Evolutionary conservation across 2,329 filamentous ascomycete genomes (phyloP).

Genomic region (Ophiosphaerella korrae): DNA sequence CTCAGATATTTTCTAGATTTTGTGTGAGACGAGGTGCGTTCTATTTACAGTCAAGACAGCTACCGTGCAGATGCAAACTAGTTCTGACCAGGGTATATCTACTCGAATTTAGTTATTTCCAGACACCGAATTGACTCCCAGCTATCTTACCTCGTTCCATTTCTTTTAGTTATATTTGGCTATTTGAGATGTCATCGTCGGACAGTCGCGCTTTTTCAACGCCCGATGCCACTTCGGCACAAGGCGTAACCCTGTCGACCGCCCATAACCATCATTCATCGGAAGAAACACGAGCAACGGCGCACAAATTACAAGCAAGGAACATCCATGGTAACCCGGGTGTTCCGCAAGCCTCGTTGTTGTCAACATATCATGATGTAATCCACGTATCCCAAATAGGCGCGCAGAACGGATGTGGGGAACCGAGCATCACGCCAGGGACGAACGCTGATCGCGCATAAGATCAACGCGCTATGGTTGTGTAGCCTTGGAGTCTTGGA

Average conservation of each 20-base stretch:
- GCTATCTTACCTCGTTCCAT: too few relatives aligned
- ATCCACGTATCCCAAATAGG: constrained; percentile 3
- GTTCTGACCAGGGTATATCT: too few relatives aligned
- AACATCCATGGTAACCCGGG: background rate
- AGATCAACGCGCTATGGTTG: background rate
- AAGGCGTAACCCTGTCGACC: background rate
- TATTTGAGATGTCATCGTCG: too few relatives aligned
- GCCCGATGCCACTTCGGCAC: too few relatives aligned
- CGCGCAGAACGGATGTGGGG: constrained; percentile 17
- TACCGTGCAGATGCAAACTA: too few relatives aligned
- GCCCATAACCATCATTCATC: background rate
- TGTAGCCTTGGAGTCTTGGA: constrained; percentile 3
- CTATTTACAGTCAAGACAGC: too few relatives aligned
- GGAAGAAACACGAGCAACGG: background rate
- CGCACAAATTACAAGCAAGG: background rate
- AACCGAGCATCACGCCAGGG: constrained; percentile 15
- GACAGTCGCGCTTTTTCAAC: too few relatives aligned
- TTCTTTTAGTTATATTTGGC: too few relatives aligned
- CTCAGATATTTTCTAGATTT: too few relatives aligned
- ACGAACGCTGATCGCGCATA: background rate
- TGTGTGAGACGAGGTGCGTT: too few relatives aligned
- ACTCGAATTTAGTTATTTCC: too few relatives aligned
- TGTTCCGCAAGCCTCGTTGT: background rate
- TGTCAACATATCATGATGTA: constrained; percentile 12
- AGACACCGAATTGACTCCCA: too few relatives aligned